phyloP scores from a whole-genome alignment of 257 asterid genomes.

The Avicennia marina region DNA sequence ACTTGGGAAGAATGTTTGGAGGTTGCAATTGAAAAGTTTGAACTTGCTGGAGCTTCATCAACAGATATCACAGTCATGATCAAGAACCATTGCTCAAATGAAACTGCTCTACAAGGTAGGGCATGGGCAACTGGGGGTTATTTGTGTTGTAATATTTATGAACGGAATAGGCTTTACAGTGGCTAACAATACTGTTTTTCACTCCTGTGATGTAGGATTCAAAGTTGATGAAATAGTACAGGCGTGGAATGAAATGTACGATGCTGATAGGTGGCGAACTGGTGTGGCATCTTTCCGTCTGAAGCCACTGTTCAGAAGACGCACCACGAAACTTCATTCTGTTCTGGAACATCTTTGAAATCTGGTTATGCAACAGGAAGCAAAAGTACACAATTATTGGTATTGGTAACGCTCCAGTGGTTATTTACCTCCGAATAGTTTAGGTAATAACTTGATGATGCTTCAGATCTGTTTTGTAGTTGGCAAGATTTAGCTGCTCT shows the following conservation, averaged over 20 bases:
- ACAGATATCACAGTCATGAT: conserved; percentile 90
- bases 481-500: neutral
- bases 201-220: conserved; percentile 50
- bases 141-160: neutral
- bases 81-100: conserved; percentile 94
- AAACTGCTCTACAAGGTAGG: conserved; percentile 86
- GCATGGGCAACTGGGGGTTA: neutral
- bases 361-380: too few relatives aligned
- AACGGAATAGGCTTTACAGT: conserved; percentile 9
- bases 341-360: conserved; percentile 61
- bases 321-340: conserved; percentile 67
- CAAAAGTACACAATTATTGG: too few relatives aligned
- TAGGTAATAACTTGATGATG: conserved; percentile 21
- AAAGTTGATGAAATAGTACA: conserved; percentile 92
- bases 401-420: conserved; percentile 11
- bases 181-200: conserved; percentile 16
- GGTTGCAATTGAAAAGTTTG: conserved; percentile 89
- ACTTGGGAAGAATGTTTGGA: conserved; percentile 96
- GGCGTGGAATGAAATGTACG: conserved; percentile 99
- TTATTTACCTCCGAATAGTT: conserved; percentile 14
- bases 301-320: conserved; percentile 77
- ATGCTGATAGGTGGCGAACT: conserved; percentile 78
- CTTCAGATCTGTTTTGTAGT: neutral
- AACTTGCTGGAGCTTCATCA: conserved; percentile 76
- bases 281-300: conserved; percentile 64